Evolutionary conservation across 352 stramenopile species (phyloP).

Genomic region (Globisporangium iwayamae): DNA sequence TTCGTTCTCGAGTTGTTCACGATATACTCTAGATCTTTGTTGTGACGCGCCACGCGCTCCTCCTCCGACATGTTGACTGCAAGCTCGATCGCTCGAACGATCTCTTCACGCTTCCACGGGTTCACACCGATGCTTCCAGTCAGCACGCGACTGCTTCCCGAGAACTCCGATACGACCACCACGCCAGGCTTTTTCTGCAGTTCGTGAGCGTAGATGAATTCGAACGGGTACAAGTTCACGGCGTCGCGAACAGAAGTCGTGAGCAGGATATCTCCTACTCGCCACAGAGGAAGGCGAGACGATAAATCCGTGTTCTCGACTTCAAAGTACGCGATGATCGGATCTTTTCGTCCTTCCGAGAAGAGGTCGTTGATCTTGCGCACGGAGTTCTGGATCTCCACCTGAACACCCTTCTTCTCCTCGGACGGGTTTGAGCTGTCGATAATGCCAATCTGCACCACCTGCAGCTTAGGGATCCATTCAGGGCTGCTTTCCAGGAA

Average conservation of each 20-base stretch:
- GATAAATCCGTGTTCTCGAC: slow-evolving; percentile 82
- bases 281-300: slow-evolving; percentile 68
- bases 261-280: slow-evolving; percentile 64
- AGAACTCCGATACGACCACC: slow-evolving; percentile 98
- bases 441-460: slow-evolving; percentile 81
- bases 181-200: slow-evolving; percentile 77
- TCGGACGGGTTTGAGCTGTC: slow-evolving; percentile 71
- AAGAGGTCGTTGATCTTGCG: slow-evolving; percentile 75
- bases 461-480: slow-evolving; percentile 80
- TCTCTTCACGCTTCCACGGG: slow-evolving; percentile 95
- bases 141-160: slow-evolving; percentile 95
- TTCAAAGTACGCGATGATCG: slow-evolving; percentile 65
- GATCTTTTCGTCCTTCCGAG: slow-evolving; percentile 31
- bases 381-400: slow-evolving; percentile 56
- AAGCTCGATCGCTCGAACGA: slow-evolving; percentile 65
- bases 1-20: slow-evolving; percentile 93
- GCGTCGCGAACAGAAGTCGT: slow-evolving; percentile 78
- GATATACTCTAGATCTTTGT: slow-evolving; percentile 91
- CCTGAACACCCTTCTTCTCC: slow-evolving; percentile 58
- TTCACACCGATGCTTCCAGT: slow-evolving; percentile 96
- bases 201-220: slow-evolving; percentile 85
- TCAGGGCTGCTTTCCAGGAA: slow-evolving; percentile 88
- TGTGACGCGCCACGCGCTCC: slow-evolving; percentile 64
- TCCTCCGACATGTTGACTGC: slow-evolving; percentile 72
- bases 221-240: slow-evolving; percentile 83